Evolutionary conservation across 2,329 filamentous ascomycete genomes (phyloP).

Genomic region (Aspergillus ustus): DNA sequence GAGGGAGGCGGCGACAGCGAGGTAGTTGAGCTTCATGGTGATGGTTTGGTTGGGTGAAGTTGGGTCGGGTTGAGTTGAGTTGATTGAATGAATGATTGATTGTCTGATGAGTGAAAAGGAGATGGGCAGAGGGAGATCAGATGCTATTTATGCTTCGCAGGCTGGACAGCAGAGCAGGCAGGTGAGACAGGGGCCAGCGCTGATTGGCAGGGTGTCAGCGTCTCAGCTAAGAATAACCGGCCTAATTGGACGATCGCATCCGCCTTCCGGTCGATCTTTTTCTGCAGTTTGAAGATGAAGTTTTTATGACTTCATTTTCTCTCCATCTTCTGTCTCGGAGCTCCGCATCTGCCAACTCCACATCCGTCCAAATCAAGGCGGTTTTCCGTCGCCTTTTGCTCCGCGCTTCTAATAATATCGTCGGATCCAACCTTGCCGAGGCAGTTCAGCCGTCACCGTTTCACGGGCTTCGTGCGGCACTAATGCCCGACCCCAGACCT

Average conservation of each 20-base stretch:
- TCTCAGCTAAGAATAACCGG: neutral
- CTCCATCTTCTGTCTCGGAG: neutral
- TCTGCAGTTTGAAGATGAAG: neutral
- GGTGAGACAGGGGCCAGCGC: neutral
- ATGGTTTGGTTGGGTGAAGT: neutral
- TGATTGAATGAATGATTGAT: neutral
- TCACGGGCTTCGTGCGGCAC: too few species aligned
- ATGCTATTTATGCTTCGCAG: neutral
- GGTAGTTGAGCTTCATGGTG: conserved; percentile 37
- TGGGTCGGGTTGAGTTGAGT: neutral
- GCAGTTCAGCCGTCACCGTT: too few species aligned
- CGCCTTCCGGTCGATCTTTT: neutral
- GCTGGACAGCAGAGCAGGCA: neutral
- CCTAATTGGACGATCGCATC: neutral
- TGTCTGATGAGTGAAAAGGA: neutral
- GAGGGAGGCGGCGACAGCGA: conserved; percentile 35
- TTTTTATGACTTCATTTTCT: neutral
- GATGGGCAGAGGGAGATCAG: neutral
- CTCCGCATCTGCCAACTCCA: neutral
- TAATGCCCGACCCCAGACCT: neutral
- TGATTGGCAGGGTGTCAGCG: neutral
- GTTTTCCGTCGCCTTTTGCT: neutral
- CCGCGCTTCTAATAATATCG: neutral
- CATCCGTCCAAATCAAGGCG: neutral
- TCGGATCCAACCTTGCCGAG: neutral